These are phyloP conservation scores for Chalaropsis thielavioides DNA, from an alignment of 2,329 filamentous ascomycete species.

Conservation along the genomic window DNA sequence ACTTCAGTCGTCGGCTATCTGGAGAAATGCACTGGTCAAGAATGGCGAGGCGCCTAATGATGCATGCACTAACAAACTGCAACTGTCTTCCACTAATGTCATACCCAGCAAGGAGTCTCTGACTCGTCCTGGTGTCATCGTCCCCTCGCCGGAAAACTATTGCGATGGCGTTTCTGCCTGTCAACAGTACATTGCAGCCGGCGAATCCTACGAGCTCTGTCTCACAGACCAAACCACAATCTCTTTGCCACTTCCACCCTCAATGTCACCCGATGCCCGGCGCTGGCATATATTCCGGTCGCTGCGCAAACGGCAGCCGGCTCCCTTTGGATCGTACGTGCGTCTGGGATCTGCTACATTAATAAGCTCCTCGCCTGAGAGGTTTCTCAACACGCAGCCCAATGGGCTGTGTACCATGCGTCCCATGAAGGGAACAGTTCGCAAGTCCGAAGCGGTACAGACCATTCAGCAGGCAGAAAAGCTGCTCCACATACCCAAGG, in stretches of 20 bases:
- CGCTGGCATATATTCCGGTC: slow-evolving; percentile 60
- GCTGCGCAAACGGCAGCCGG: slow-evolving; percentile 58
- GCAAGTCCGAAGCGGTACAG: slow-evolving; percentile 49
- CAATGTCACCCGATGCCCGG: slow-evolving; percentile 23
- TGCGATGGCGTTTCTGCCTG: slow-evolving; percentile 52
- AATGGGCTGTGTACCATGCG: slow-evolving; percentile 59
- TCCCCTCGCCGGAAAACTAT: slow-evolving; percentile 39
- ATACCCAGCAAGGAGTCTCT: slow-evolving; percentile 1
- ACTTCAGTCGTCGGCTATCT: slow-evolving; percentile 21
- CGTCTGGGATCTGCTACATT: slow-evolving; percentile 56
- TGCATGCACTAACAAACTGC: neutral
- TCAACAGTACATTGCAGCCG: slow-evolving; percentile 56
- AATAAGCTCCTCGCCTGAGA: slow-evolving; percentile 73
- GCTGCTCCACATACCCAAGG: slow-evolving; percentile 68
- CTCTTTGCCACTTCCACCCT: slow-evolving; percentile 25
- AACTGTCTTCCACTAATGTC: neutral
- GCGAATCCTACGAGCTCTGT: slow-evolving; percentile 76
- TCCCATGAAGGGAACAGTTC: slow-evolving; percentile 95
- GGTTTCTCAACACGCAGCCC: slow-evolving; percentile 52
- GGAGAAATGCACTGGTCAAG: slow-evolving; percentile 19
- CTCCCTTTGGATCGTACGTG: slow-evolving; percentile 73
- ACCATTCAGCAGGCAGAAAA: slow-evolving; percentile 58
- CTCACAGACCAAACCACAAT: slow-evolving; percentile 63
- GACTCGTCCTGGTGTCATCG: slow-evolving; percentile 21
- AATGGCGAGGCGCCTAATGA: neutral